A percentile compares a stretch with the other conserved stretches of the same genome.
phyloP scores from a whole-genome alignment of 2,329 filamentous ascomycete species.

The Pestalotiopsis sp. region DNA sequence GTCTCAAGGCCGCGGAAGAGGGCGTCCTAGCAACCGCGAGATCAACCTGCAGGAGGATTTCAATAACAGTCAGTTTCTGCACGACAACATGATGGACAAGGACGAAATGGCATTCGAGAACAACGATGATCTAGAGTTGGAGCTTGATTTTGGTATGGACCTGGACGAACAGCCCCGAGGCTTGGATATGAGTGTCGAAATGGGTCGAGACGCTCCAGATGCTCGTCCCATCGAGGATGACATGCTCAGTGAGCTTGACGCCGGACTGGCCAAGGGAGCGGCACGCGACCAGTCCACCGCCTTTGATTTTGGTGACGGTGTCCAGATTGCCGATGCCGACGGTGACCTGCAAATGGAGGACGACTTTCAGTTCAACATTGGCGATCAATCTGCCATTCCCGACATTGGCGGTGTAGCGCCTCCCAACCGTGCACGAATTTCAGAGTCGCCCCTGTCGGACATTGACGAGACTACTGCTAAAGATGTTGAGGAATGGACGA shows the following conservation, averaged over 20 bases:
- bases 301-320: conserved; percentile 55
- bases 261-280: conserved; percentile 58
- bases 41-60: conserved; percentile 72
- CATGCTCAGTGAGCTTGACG: conserved; percentile 67
- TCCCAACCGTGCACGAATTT: conserved; percentile 62
- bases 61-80: conserved; percentile 79
- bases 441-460: conserved; percentile 71
- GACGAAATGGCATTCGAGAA: conserved; percentile 59
- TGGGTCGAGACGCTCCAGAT: conserved; percentile 82
- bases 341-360: conserved; percentile 65
- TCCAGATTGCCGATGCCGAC: conserved; percentile 66
- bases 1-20: conserved; percentile 55
- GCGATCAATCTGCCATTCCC: conserved; percentile 60
- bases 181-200: conserved; percentile 73
- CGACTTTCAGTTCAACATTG: conserved; percentile 67
- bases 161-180: conserved; percentile 63
- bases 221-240: conserved; percentile 70
- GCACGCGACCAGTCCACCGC: conserved; percentile 60
- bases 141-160: conserved; percentile 75
- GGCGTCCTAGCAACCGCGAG: conserved; percentile 56
- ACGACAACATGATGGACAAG: conserved; percentile 63
- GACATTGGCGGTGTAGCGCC: conserved; percentile 48
- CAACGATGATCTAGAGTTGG: conserved; percentile 70
- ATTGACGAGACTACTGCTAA: conserved; percentile 66
- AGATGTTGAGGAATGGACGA: conserved; percentile 62